A percentile compares a stretch with the other conserved stretches of the same genome.
Evolutionary conservation across 2,329 filamentous ascomycete species (phyloP).

Genomic region (Ceratocystis huliohia): DNA sequence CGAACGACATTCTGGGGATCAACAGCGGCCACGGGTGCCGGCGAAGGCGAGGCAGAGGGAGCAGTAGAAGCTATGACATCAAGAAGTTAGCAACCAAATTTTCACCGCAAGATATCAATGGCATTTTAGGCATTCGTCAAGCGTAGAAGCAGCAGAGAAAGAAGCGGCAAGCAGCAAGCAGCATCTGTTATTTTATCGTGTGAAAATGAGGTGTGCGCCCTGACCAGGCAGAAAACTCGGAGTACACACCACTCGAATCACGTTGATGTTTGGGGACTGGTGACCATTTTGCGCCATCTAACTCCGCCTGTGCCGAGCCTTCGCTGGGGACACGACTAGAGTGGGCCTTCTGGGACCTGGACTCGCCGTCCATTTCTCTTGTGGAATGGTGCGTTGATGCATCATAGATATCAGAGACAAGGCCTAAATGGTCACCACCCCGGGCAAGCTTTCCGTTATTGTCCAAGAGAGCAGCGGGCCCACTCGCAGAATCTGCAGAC

Average conservation of each 20-base stretch:
- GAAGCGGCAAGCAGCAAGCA: not conserved
- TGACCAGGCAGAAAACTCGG: not conserved
- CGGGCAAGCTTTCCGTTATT: not conserved
- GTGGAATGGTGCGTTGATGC: not conserved
- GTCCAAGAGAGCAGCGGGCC: not conserved
- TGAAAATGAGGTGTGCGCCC: slow-evolving; percentile 3
- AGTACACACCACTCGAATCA: slow-evolving; percentile 7
- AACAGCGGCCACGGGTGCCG: slow-evolving; percentile 32
- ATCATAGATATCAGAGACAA: not conserved
- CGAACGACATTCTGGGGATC: slow-evolving; percentile 92
- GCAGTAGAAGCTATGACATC: slow-evolving; percentile 4
- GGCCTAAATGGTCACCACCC: not conserved
- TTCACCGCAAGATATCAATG: too few relatives aligned
- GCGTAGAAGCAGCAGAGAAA: not conserved
- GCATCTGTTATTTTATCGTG: slow-evolving; percentile 8
- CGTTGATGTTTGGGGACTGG: slow-evolving; percentile 8
- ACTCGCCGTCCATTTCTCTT: not conserved
- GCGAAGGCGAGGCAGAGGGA: slow-evolving; percentile 19
- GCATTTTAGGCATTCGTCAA: not conserved
- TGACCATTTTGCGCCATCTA: slow-evolving; percentile 10
- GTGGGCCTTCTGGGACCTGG: not conserved
- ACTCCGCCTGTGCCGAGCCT: not conserved
- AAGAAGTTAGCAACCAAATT: slow-evolving; percentile 6
- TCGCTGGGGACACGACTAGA: slow-evolving; percentile 11
- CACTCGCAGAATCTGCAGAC: not conserved